phyloP scores from a whole-genome alignment of 2,329 filamentous ascomycete species.

The Aureobasidium sp. region DNA sequence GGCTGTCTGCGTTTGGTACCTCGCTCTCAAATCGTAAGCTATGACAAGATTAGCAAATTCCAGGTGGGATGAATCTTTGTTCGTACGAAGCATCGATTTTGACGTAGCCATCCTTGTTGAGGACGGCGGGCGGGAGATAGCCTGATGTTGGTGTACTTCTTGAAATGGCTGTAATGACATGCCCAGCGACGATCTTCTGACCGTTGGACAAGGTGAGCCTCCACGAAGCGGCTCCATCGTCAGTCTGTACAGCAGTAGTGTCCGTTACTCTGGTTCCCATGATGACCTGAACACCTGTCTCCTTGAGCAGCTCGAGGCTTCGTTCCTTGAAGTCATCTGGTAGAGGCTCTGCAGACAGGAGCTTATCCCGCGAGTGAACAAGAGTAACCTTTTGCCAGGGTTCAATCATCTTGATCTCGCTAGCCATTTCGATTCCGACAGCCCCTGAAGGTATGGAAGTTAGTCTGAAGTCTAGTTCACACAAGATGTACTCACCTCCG shows the following conservation, averaged over 20 bases:
- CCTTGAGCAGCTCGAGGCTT: constrained; percentile 49
- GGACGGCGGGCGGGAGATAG: constrained; percentile 50
- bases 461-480: not conserved
- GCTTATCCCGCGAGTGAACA: constrained; percentile 61
- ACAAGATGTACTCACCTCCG: constrained; percentile 41
- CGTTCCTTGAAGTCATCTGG: constrained; percentile 60
- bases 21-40: constrained; percentile 48
- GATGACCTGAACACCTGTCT: constrained; percentile 57
- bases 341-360: constrained; percentile 66
- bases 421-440: constrained; percentile 74
- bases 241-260: constrained; percentile 40
- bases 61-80: not conserved
- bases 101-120: constrained; percentile 60
- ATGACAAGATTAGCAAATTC: not conserved
- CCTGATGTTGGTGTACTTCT: constrained; percentile 53
- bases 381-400: constrained; percentile 61
- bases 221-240: constrained; percentile 23
- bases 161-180: constrained; percentile 63
- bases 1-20: constrained; percentile 49
- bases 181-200: constrained; percentile 50
- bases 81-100: constrained; percentile 39
- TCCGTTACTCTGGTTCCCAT: constrained; percentile 46
- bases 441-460: constrained; percentile 42
- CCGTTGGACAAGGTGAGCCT: constrained; percentile 54
- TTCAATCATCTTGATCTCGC: constrained; percentile 62